Percentiles rank a stretch among this genome's conserved stretches.
Evolutionary conservation across 2,329 filamentous ascomycete species (phyloP).

Genomic region (Colletotrichum costaricense): DNA sequence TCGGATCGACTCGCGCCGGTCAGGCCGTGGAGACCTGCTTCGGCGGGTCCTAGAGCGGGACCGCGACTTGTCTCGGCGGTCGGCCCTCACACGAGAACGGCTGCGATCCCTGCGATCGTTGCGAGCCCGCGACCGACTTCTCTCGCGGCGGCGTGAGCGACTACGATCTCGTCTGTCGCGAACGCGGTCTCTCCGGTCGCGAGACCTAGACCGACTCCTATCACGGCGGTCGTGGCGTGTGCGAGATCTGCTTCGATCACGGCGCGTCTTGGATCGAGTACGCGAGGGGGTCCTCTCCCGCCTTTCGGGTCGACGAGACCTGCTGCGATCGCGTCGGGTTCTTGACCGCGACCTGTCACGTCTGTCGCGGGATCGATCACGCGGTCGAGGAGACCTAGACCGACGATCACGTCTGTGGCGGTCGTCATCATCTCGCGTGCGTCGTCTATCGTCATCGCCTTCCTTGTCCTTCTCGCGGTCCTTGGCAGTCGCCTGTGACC

Average conservation of each 20-base stretch:
- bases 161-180: slow-evolving; percentile 47
- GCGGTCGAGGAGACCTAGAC: slow-evolving; percentile 50
- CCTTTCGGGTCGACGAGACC: slow-evolving; percentile 42
- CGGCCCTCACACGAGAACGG: slow-evolving; percentile 41
- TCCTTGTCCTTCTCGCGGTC: slow-evolving; percentile 39
- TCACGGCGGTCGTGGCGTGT: slow-evolving; percentile 48
- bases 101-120: slow-evolving; percentile 42
- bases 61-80: slow-evolving; percentile 27
- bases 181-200: slow-evolving; percentile 47
- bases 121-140: slow-evolving; percentile 44
- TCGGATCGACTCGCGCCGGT: slow-evolving; percentile 36
- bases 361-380: slow-evolving; percentile 47
- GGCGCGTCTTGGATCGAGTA: slow-evolving; percentile 36
- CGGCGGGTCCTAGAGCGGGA: slow-evolving; percentile 35
- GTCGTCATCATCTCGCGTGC: slow-evolving; percentile 45
- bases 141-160: slow-evolving; percentile 47
- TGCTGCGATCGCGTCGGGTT: slow-evolving; percentile 50
- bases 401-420: slow-evolving; percentile 49
- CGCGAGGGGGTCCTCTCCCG: slow-evolving; percentile 56
- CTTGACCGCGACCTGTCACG: slow-evolving; percentile 44
- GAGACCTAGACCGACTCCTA: slow-evolving; percentile 44
- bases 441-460: slow-evolving; percentile 43
- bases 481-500: slow-evolving; percentile 36
- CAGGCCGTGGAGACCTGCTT: slow-evolving; percentile 42
- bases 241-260: slow-evolving; percentile 40